Evolutionary conservation across 2,329 filamentous ascomycete species (phyloP), one percentile per base, ranked within the genome.

Genomic region (Colletotrichum cereale): DNA sequence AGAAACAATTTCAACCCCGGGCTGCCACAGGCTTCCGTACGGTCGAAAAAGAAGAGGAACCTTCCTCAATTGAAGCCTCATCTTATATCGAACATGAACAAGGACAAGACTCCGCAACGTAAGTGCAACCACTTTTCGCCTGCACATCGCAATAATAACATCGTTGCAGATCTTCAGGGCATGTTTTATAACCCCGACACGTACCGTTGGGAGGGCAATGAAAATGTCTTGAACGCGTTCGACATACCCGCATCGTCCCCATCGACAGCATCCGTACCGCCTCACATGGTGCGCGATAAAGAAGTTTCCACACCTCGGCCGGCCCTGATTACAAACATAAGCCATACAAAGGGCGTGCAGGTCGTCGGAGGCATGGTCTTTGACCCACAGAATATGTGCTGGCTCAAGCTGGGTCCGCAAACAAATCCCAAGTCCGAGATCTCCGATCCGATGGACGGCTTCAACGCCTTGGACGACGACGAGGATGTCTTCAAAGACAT

Each of bases 361-460:
- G 93, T 98, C 44, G 95, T 98, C 69, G 93, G 95, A n/a, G 94
- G 95, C 75, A 99, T 99, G 96, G 93, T 98, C 12, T 99, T 98
- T 80, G 96, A 99, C 79, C 96, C 96, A 4, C 92, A 94, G 73
- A 94, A 94, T 76, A 98, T 99, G 96, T 97, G 95, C 80, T 99
- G 96, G 96, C 87, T 98, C 67, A 98, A 97, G 81, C 86, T 96
- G 73, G 85, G 87, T 57, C 81, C 84, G 24, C 79, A 86, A 38
- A 80, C 80, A n/a, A 84, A 84, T 62, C 77, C 81, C 52, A 85
- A 83, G 70, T 84, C 85, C 2, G 86, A 89, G 24, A 80, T 82
- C 12, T 84, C 85, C 53, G 90, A 91, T 76, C 84, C 87, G 2
- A 85, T 91, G 82, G 89, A 91, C 74, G 87, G 87, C 0, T 90